A percentile compares a stretch with the other conserved stretches of the same genome.
These are phyloP conservation scores for Eutrema yunnanense DNA, from an alignment of 345 rosid species.

Conservation along the genomic window DNA sequence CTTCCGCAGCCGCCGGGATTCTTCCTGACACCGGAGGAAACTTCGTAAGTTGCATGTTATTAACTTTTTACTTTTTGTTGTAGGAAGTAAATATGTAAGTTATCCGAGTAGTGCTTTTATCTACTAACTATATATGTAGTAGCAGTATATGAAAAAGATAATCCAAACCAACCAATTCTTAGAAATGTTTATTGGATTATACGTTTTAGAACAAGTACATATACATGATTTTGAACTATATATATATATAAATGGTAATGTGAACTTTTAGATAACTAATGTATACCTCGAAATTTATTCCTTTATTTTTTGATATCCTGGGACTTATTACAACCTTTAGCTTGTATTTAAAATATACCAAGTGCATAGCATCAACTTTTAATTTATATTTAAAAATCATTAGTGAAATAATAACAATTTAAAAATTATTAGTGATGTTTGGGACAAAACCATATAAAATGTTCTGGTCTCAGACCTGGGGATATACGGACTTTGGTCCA, in stretches of 20 bases:
- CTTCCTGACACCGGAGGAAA: conserved; percentile 87
- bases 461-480: no score
- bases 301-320: neutral
- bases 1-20: conserved; percentile 97
- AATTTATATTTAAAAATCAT: neutral
- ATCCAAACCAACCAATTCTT: neutral
- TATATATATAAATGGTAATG: neutral
- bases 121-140: neutral
- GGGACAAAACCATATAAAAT: no score
- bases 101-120: neutral
- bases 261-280: neutral
- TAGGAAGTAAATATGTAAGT: neutral
- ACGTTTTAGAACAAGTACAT: neutral
- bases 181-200: neutral
- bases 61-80: neutral
- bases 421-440: no score
- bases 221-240: neutral
- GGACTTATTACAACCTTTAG: neutral
- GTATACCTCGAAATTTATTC: neutral
- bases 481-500: no score
- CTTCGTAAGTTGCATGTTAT: conserved; percentile 46
- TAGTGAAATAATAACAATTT: neutral
- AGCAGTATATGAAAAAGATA: neutral
- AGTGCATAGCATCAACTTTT: neutral
- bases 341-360: neutral